Evolutionary conservation across 2,329 filamentous ascomycete species (phyloP).

Genomic region (Pseudogymnoascus sp.): DNA sequence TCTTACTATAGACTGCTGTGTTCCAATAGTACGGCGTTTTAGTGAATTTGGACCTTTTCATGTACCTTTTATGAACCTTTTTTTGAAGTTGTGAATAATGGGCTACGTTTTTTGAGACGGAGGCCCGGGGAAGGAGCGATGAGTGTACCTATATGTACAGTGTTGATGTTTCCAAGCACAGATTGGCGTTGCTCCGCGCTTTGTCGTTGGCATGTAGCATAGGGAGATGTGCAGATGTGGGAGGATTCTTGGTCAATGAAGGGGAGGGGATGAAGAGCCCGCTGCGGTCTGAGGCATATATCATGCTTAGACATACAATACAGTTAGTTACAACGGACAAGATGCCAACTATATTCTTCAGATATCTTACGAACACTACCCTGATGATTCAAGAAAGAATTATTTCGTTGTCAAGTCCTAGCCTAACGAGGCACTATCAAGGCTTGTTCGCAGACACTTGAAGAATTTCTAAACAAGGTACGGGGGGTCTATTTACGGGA

Average conservation of each 20-base stretch:
- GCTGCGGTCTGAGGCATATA: neutral
- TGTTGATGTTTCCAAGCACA: neutral
- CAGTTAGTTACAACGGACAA: neutral
- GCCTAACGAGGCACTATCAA: neutral
- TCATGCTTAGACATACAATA: neutral
- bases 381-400: neutral
- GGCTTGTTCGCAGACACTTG: neutral
- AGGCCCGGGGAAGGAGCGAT: neutral
- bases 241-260: neutral
- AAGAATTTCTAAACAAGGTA: neutral
- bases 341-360: neutral
- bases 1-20: neutral
- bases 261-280: too few species aligned
- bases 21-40: neutral
- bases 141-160: neutral
- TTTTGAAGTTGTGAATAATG: neutral
- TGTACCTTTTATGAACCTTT: constrained; percentile 9
- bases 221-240: neutral
- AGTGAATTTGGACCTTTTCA: constrained; percentile 7
- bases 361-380: neutral
- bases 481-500: neutral
- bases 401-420: neutral
- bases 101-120: neutral
- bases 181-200: neutral
- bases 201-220: neutral